Percentiles rank a stretch among this genome's conserved stretches.
phyloP scores from a whole-genome alignment of 2,329 filamentous ascomycete species.

The Endoconidiophora polonica region DNA sequence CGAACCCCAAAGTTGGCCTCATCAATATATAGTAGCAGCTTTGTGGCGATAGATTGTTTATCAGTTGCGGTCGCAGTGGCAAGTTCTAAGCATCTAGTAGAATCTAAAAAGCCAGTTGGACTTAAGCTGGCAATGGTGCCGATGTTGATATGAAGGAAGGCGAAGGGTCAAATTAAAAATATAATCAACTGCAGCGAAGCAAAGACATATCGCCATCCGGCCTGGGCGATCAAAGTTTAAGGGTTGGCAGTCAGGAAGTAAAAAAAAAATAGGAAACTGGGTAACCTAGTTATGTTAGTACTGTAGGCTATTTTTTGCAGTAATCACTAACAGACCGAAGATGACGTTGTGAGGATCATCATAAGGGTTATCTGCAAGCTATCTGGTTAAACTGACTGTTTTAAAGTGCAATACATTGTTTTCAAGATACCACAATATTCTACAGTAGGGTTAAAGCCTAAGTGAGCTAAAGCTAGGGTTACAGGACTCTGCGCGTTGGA shows the following conservation, averaged over 20 bases:
- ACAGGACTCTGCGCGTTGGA: neutral
- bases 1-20: no score
- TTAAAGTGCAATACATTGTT: neutral
- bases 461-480: neutral
- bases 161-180: no score
- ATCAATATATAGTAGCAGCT: no score
- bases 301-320: neutral
- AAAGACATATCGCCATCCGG: slow-evolving; percentile 5
- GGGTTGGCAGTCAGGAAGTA: neutral
- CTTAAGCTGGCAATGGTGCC: no score
- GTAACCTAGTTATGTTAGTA: neutral
- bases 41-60: no score
- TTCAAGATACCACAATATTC: neutral
- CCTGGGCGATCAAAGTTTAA: neutral
- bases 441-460: neutral
- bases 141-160: no score
- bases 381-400: neutral
- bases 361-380: neutral
- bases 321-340: neutral
- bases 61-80: no score
- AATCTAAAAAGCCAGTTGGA: no score
- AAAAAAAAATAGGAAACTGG: neutral
- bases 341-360: neutral
- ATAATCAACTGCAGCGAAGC: neutral
- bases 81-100: no score